These are phyloP conservation scores for Cicer judaicum DNA, from an alignment of 306 rosid species.

Conservation along the genomic window DNA sequence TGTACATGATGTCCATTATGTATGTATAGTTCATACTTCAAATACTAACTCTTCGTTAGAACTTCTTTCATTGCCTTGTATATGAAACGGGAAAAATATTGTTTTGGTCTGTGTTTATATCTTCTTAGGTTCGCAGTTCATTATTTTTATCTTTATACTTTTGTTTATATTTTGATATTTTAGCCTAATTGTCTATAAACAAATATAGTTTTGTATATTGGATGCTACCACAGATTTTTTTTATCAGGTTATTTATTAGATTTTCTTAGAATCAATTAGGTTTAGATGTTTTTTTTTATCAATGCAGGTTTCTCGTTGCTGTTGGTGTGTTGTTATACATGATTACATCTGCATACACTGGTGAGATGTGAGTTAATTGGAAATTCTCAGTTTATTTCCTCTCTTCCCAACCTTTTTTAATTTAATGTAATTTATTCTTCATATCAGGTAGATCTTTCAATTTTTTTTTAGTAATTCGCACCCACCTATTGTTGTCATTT, in stretches of 20 bases:
- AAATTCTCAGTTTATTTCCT: slow-evolving; percentile 31
- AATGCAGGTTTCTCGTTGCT: slow-evolving; percentile 69
- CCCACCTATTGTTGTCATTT: slow-evolving; percentile 23
- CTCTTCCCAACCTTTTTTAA: slow-evolving; percentile 11
- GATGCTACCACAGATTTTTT: background rate
- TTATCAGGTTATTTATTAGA: slow-evolving; percentile 40
- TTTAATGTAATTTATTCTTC: slow-evolving; percentile 10
- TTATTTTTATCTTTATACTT: background rate
- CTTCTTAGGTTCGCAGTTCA: background rate
- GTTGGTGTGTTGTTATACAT: slow-evolving; percentile 51
- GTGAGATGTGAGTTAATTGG: slow-evolving; percentile 56
- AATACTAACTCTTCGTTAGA: background rate
- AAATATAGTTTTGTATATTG: slow-evolving; percentile 25
- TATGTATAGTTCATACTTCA: slow-evolving; percentile 15
- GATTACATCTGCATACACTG: slow-evolving; percentile 42
- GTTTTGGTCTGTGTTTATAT: background rate
- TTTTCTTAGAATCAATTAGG: slow-evolving; percentile 55
- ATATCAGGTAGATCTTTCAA: background rate
- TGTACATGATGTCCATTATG: slow-evolving; percentile 2
- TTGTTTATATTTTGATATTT: slow-evolving; percentile 11
- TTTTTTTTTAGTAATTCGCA: background rate
- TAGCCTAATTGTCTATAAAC: slow-evolving; percentile 26
- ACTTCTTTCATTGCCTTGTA: slow-evolving; percentile 21
- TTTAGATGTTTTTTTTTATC: slow-evolving; percentile 59
- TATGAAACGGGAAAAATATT: background rate